Evolutionary conservation across 257 asterid species (phyloP).

Genomic region (Catharanthus roseus): DNA sequence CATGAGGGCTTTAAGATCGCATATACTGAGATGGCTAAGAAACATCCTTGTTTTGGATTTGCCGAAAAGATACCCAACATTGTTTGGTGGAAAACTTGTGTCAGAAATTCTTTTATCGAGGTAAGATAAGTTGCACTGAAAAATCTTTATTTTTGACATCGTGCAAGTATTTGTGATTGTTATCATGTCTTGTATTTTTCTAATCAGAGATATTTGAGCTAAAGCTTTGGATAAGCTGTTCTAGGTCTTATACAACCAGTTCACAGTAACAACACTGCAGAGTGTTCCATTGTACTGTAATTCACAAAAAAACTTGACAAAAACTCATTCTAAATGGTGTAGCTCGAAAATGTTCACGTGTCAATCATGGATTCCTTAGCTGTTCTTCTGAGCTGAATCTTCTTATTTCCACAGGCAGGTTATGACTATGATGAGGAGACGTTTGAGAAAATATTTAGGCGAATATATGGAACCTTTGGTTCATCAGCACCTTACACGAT

Average conservation of each 20-base stretch:
- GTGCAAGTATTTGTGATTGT: neutral
- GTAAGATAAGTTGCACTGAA: slow-evolving; percentile 32
- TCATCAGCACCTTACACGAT: slow-evolving; percentile 81
- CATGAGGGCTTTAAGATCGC: slow-evolving; percentile 92
- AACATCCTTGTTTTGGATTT: slow-evolving; percentile 95
- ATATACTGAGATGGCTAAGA: slow-evolving; percentile 78
- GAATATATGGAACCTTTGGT: slow-evolving; percentile 85
- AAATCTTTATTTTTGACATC: neutral
- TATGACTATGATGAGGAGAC: slow-evolving; percentile 92
- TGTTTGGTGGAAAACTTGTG: slow-evolving; percentile 95
- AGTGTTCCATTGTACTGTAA: neutral
- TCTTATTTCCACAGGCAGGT: slow-evolving; percentile 68
- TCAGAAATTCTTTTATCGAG: slow-evolving; percentile 78
- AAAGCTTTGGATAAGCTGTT: neutral
- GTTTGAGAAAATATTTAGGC: slow-evolving; percentile 76
- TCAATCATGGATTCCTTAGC: neutral
- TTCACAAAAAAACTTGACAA: neutral
- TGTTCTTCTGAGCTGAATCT: slow-evolving; percentile 6
- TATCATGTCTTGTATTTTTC: neutral
- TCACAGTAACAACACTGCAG: no score
- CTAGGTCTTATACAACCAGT: neutral
- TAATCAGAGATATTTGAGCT: neutral
- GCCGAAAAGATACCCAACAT: slow-evolving; percentile 83
- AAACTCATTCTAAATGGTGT: neutral
- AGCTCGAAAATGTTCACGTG: neutral